These are phyloP conservation scores for Picea mariana DNA, from an alignment of 83 land plant genomes.

Conservation along the genomic window DNA sequence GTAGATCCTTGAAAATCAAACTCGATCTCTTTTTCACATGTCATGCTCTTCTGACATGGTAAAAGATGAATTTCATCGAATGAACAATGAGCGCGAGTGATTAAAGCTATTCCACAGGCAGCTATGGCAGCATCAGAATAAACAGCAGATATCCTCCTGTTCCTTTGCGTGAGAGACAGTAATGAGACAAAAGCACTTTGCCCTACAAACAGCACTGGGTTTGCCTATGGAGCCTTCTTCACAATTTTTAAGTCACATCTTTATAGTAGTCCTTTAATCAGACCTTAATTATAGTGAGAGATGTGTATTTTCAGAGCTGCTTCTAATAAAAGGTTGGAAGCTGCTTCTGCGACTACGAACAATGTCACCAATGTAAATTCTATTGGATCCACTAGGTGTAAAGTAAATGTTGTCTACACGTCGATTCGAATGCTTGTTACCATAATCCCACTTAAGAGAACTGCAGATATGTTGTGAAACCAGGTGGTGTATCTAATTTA, in stretches of 20 bases:
- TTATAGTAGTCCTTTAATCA: neutral
- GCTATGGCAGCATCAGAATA: slow-evolving; percentile 33
- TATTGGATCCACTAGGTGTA: neutral
- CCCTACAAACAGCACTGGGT: neutral
- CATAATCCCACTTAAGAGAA: neutral
- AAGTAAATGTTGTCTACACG: neutral
- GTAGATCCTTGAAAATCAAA: neutral
- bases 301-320: neutral
- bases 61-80: slow-evolving; percentile 6
- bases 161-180: slow-evolving; percentile 29
- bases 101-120: slow-evolving; percentile 36
- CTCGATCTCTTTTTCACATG: neutral
- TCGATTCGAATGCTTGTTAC: slow-evolving; percentile 5
- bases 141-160: slow-evolving; percentile 37
- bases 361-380: neutral
- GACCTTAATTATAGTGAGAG: neutral
- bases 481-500: too few relatives aligned
- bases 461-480: too few relatives aligned
- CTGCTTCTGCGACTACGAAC: neutral
- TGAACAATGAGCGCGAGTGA: slow-evolving; percentile 16
- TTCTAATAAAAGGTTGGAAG: slow-evolving; percentile 2
- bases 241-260: neutral
- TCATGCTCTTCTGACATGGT: neutral
- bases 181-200: slow-evolving; percentile 8
- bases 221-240: neutral